These are phyloP conservation scores for Kwoniella botswanensis DNA, from an alignment of 768 basidiomycete genomes.

Conservation along the genomic window DNA sequence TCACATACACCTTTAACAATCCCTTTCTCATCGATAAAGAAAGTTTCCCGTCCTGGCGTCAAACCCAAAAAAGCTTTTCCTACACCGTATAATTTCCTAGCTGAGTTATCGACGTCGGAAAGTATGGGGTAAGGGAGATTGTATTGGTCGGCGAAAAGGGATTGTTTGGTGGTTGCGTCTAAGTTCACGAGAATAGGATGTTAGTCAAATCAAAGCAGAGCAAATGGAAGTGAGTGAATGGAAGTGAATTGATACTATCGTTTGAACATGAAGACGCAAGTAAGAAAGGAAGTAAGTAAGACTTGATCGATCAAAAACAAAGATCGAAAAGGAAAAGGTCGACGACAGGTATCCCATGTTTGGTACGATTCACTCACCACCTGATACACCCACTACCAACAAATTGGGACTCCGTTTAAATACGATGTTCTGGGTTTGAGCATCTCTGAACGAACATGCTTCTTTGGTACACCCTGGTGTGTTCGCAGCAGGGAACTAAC, in stretches of 20 bases:
- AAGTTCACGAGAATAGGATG: not conserved
- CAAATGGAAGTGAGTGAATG: too few relatives aligned
- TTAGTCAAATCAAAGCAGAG: not conserved
- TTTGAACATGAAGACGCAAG: not conserved
- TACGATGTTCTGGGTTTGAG: conserved; percentile 66
- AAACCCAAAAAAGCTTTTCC: conserved; percentile 73
- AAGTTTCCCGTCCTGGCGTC: conserved; percentile 68
- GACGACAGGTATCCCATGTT: too few relatives aligned
- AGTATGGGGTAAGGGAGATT: conserved; percentile 69
- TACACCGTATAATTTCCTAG: conserved; percentile 70
- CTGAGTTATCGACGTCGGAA: conserved; percentile 71
- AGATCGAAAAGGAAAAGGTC: too few relatives aligned
- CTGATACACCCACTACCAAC: conserved; percentile 74
- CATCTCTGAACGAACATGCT: conserved; percentile 82
- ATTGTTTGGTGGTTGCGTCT: conserved; percentile 75
- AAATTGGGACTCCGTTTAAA: conserved; percentile 69
- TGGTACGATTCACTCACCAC: conserved; percentile 46
- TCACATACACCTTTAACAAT: conserved; percentile 65
- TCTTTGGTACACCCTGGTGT: conserved; percentile 80
- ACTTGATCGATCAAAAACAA: too few relatives aligned
- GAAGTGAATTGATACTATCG: too few relatives aligned
- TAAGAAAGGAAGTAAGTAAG: not conserved
- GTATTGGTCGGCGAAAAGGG: conserved; percentile 68
- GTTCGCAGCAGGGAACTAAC: conserved; percentile 60
- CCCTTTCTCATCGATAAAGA: conserved; percentile 75